phyloP scores from a whole-genome alignment of 768 basidiomycete genomes.

The Mycena haematopus region DNA sequence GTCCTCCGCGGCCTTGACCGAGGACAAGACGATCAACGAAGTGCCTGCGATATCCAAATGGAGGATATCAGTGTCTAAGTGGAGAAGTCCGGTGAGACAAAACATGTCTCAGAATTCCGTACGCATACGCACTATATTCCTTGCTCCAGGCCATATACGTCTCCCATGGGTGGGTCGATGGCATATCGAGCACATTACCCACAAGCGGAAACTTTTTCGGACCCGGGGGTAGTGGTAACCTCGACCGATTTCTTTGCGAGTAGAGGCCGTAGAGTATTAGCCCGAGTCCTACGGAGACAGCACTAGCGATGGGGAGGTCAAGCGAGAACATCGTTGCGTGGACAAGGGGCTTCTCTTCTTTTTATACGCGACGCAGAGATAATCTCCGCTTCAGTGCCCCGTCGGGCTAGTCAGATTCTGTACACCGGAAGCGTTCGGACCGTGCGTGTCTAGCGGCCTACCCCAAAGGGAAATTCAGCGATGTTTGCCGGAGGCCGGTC shows the following conservation, averaged over 20 bases:
- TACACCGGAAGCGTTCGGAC: no score
- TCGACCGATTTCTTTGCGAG: neutral
- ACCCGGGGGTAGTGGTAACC: constrained; percentile 4
- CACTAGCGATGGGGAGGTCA: neutral
- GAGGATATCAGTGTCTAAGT: constrained; percentile 20
- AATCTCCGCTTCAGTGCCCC: no score
- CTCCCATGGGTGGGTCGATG: constrained; percentile 3
- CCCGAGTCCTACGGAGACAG: neutral
- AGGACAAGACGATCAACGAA: constrained; percentile 17
- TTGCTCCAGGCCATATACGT: constrained; percentile 17
- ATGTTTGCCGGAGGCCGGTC: no score
- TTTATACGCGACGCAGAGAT: no score
- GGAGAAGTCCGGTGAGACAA: neutral
- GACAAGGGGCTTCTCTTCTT: neutral
- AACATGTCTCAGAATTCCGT: no score
- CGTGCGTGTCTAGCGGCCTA: no score
- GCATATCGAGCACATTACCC: constrained; percentile 5
- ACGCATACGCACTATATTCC: constrained; percentile 6
- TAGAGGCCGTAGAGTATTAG: neutral
- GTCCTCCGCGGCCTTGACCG: constrained; percentile 1
- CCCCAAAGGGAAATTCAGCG: no score
- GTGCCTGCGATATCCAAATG: constrained; percentile 12
- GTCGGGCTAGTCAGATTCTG: no score
- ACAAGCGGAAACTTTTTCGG: constrained; percentile 1
- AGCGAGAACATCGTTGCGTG: neutral